Evolutionary conservation across 139 green algal species (phyloP).

Genomic region (Micractinium sp.): DNA sequence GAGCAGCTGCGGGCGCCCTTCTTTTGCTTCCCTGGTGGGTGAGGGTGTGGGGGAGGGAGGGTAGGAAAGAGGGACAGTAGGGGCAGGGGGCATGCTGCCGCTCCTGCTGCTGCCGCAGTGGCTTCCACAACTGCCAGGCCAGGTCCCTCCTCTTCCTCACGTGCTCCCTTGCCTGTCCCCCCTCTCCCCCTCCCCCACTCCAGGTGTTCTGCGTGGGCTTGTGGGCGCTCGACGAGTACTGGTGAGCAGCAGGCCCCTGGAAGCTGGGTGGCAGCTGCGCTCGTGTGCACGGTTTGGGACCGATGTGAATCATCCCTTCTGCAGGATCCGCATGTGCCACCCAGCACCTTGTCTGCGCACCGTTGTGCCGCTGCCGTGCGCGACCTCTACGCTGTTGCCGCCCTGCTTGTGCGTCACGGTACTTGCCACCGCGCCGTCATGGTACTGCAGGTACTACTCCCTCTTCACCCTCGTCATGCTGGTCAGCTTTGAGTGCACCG

Average conservation of each 20-base stretch:
- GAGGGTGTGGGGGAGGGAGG: neutral
- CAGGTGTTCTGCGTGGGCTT: conserved; percentile 92
- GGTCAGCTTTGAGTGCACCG: conserved; percentile 97
- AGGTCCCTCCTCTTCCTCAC: neutral
- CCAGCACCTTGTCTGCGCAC: neutral
- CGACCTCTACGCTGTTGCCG: too few species aligned
- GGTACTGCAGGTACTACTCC: conserved; percentile 88
- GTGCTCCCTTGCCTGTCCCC: neutral
- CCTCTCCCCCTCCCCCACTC: neutral
- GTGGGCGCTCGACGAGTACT: conserved; percentile 96
- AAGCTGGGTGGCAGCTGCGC: neutral
- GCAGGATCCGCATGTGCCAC: neutral
- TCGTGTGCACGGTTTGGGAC: neutral
- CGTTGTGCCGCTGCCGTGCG: neutral
- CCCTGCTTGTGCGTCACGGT: neutral
- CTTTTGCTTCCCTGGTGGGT: conserved; percentile 92
- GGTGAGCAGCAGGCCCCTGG: conserved; percentile 43
- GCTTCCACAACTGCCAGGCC: too few species aligned
- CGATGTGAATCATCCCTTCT: neutral
- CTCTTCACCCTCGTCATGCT: conserved; percentile 99
- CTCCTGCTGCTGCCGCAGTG: too few species aligned
- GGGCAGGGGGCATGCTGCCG: too few species aligned
- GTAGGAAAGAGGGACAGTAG: neutral
- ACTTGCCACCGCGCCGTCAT: too few species aligned
- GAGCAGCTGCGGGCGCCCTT: conserved; percentile 97